phyloP scores from a whole-genome alignment of 2,329 filamentous ascomycete genomes.

The Trichocomaceae sp. region DNA sequence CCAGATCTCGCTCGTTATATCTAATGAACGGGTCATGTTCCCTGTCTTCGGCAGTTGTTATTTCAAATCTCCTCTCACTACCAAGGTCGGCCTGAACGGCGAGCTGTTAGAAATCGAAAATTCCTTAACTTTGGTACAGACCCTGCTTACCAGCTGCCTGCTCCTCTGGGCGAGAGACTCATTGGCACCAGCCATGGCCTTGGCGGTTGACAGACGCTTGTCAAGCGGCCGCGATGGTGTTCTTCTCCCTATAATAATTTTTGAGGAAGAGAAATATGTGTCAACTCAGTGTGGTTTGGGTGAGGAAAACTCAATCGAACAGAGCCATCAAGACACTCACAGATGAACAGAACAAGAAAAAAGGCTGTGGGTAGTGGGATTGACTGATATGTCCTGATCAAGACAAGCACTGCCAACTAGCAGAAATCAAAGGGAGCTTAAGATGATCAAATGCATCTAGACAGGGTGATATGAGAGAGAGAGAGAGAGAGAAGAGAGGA shows the following conservation, averaged over 20 bases:
- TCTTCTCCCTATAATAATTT: neutral
- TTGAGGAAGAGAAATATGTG: neutral
- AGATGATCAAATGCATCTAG: neutral
- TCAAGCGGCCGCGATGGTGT: neutral
- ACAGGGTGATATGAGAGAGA: no score
- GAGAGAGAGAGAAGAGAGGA: no score
- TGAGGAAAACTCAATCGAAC: no score
- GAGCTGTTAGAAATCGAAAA: neutral
- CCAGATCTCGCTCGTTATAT: constrained; percentile 21
- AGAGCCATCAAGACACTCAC: no score
- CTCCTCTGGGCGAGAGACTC: neutral
- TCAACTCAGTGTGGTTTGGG: no score
- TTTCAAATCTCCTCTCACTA: constrained; percentile 28
- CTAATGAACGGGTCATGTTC: constrained; percentile 9
- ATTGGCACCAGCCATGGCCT: neutral
- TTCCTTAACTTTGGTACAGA: neutral
- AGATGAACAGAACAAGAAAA: no score
- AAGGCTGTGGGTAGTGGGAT: no score
- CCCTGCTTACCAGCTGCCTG: neutral
- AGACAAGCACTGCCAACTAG: no score
- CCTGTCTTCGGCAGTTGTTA: constrained; percentile 31
- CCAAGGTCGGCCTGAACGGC: constrained; percentile 32
- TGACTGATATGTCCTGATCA: no score
- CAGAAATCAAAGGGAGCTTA: neutral
- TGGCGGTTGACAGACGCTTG: neutral